Evolutionary conservation across 1,284 basidiomycete species (phyloP), one percentile per base, ranked within the genome.

Genomic region (Cutaneotrichosporon daszewskae): DNA sequence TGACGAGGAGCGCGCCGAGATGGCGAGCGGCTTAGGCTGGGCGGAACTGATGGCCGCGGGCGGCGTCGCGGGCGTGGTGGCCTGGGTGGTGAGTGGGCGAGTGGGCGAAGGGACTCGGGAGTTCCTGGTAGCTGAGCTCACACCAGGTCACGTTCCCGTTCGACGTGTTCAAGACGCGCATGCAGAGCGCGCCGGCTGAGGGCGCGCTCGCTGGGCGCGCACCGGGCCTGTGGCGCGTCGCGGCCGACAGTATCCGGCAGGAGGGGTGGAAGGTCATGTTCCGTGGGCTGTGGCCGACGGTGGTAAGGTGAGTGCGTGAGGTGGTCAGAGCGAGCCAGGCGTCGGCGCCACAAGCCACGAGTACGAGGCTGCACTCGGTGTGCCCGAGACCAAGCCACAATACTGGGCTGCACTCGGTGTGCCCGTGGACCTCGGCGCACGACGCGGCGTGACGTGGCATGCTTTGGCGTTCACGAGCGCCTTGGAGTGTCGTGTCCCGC

Each of bases 121-220:
- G n/a, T n/a, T n/a, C n/a, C n/a, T n/a, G n/a, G n/a, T n/a, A n/a
- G n/a, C n/a, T n/a, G 3, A 19, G 42, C 26, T 49, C 40, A 47
- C 28, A 13, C 14, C 46, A 70, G 64, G 76, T 74, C 2, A 89
- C 86, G 0, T 89, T 91, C 68, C 85, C 85, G 1, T 74, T 89
- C 43, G 87, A 91, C 59, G 84, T 89, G 5, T 76, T 90, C 53
- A 91, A 91, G 72, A 90, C 88, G 6, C 79, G 87, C 2, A 79
- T 90, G 58, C 87, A 92, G 66, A 78, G 55, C 16, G 0, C 77
- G 79, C 39, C 17, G 16, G 3, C 10, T 7, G 23, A 23, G 23
- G 57, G 18, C 41, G n/a, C n/a, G n/a, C n/a, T n/a, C n/a, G n/a
- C n/a, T n/a, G n/a, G n/a, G n/a, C 45, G 40, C 31, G 37, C 33